Evolutionary conservation across 352 stramenopile genomes (phyloP).

Genomic region (Phytophthora pisi): DNA sequence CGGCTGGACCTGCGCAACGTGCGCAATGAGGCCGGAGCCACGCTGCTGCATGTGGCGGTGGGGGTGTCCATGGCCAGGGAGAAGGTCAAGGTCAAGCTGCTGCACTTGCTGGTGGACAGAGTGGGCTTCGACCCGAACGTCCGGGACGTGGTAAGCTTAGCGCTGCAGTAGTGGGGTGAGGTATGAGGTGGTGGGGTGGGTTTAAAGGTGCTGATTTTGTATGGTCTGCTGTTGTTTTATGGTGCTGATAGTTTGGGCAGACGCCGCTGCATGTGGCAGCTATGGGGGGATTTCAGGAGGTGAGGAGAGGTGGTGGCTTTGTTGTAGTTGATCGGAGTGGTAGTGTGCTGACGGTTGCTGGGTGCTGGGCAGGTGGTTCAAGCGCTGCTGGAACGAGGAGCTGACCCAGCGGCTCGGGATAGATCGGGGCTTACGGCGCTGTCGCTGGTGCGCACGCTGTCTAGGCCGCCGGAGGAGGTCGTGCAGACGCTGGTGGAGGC

Average conservation of each 20-base stretch:
- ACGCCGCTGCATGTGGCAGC: constrained; percentile 77
- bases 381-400: constrained; percentile 53
- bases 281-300: constrained; percentile 67
- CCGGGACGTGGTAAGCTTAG: constrained; percentile 51
- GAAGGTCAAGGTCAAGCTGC: constrained; percentile 70
- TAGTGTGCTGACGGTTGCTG: background rate
- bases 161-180: background rate
- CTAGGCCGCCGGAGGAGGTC: constrained; percentile 62
- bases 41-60: constrained; percentile 73
- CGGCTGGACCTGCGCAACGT: constrained; percentile 58
- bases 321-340: background rate
- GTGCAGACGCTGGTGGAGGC: constrained; percentile 62
- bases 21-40: constrained; percentile 68
- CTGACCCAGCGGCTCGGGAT: constrained; percentile 53
- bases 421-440: constrained; percentile 71
- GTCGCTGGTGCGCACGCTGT: constrained; percentile 70
- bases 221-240: constrained; percentile 1
- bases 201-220: background rate
- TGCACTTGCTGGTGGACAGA: constrained; percentile 66
- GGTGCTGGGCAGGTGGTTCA: constrained; percentile 45
- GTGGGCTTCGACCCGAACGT: constrained; percentile 80
- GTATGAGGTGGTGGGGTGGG: background rate
- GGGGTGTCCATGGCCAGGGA: constrained; percentile 70
- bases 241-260: constrained; percentile 58
- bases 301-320: constrained; percentile 11